Conservation (phyloP, 257 asterid genomes). For the Solanum microdontum region DNA sequence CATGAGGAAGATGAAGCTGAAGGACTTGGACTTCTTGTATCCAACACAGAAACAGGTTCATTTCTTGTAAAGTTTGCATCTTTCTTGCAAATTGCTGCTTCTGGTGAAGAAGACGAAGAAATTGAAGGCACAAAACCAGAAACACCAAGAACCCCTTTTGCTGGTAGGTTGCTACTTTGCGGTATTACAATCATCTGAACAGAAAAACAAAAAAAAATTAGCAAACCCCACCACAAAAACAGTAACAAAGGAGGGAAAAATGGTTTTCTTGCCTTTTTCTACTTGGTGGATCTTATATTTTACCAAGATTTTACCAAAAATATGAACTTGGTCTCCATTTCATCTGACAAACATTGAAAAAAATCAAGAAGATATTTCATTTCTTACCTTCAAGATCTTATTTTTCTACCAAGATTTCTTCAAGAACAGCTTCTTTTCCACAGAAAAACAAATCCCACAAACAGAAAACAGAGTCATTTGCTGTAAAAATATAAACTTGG, state of each 20-base stretch:
- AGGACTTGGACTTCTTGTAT: conserved; percentile 48
- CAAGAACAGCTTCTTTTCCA: neutral
- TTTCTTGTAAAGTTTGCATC: conserved; percentile 14
- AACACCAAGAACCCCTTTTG: conserved; percentile 18
- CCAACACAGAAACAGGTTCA: conserved; percentile 46
- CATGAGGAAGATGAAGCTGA: conserved; percentile 40
- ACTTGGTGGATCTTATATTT: neutral
- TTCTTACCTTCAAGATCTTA: neutral
- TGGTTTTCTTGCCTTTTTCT: conserved; percentile 6
- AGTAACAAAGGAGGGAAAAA: neutral
- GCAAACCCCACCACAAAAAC: neutral
- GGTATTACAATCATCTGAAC: conserved; percentile 39
- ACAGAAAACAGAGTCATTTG: neutral
- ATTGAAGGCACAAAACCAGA: conserved; percentile 16
- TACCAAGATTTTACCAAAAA: neutral
- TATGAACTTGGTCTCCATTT: neutral
- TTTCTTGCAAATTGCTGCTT: neutral
- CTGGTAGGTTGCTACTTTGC: conserved; percentile 16
- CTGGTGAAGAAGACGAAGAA: conserved; percentile 10
- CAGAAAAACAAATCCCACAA: neutral
- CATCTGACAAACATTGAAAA: neutral
- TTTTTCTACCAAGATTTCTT: neutral
- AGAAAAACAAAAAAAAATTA: neutral
- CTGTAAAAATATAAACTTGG: neutral
- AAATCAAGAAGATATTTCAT: neutral